Evolutionary conservation across 352 stramenopile species (phyloP).

Genomic region (Phytophthora tubulina): DNA sequence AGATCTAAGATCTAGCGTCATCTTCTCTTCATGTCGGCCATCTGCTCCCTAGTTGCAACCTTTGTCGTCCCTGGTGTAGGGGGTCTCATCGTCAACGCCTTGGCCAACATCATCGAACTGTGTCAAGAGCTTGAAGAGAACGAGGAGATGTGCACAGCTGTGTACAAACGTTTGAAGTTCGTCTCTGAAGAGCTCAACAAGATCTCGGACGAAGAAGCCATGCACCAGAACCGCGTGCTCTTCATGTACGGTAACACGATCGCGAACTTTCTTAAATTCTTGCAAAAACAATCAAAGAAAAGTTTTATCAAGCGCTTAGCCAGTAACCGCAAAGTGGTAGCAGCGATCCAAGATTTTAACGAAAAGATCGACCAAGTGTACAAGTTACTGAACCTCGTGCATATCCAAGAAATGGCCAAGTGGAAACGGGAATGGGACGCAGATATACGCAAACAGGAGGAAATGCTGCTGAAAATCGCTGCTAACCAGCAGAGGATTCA

Average conservation of each 20-base stretch:
- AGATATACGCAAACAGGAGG: conserved; percentile 34
- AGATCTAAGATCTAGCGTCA: too few relatives aligned
- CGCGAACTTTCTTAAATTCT: conserved; percentile 35
- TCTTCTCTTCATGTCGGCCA: conserved; percentile 20
- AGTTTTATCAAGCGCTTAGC: conserved; percentile 35
- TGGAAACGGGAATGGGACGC: conserved; percentile 41
- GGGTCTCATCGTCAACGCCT: conserved; percentile 29
- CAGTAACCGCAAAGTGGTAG: conserved; percentile 38
- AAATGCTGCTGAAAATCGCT: conserved; percentile 34
- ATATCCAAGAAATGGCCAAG: conserved; percentile 39
- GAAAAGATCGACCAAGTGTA: conserved; percentile 41
- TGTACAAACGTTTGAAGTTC: conserved; percentile 32
- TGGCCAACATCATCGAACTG: conserved; percentile 32
- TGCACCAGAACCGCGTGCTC: conserved; percentile 35
- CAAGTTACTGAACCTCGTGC: conserved; percentile 31
- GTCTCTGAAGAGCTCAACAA: conserved; percentile 35
- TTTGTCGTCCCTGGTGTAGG: conserved; percentile 35
- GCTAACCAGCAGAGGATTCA: conserved; percentile 24
- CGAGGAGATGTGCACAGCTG: conserved; percentile 33
- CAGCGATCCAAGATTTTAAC: conserved; percentile 34
- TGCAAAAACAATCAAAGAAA: conserved; percentile 36
- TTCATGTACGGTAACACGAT: conserved; percentile 34
- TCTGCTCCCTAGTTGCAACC: conserved; percentile 36
- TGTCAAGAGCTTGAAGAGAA: conserved; percentile 48
- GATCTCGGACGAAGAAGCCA: conserved; percentile 30